Conservation (phyloP, 805 yeast species). For the Wickerhamomyces sydowiorum region DNA sequence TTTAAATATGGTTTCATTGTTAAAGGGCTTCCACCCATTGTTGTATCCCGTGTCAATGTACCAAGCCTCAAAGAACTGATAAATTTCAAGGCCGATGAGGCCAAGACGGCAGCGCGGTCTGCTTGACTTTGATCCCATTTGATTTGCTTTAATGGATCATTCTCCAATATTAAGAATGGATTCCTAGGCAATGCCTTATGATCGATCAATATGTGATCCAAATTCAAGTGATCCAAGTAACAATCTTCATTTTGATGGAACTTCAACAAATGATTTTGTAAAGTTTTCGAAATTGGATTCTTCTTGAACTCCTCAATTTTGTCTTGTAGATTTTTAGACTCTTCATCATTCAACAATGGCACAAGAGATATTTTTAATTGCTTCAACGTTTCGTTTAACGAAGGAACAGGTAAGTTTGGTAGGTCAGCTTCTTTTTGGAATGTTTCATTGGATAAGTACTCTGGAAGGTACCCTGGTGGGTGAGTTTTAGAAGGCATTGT, state of each 20-base stretch:
- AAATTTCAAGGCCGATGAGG: conserved; percentile 63
- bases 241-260: conserved; percentile 38
- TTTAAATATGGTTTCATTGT: conserved; percentile 66
- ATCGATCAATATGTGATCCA: conserved; percentile 32
- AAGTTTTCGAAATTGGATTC: conserved; percentile 33
- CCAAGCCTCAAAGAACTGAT: conserved; percentile 51
- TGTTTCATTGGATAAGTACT: neutral
- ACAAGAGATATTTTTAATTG: conserved; percentile 51
- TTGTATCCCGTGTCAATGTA: conserved; percentile 53
- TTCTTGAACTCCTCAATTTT: conserved; percentile 41
- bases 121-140: conserved; percentile 55
- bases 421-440: conserved; percentile 19
- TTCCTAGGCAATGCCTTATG: conserved; percentile 59
- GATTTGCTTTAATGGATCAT: conserved; percentile 60
- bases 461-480: neutral
- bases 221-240: conserved; percentile 46
- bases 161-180: conserved; percentile 69
- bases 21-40: conserved; percentile 42
- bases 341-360: conserved; percentile 53
- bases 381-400: conserved; percentile 39
- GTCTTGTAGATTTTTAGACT: conserved; percentile 37
- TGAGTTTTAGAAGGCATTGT: neutral
- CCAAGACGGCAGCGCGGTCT: conserved; percentile 60
- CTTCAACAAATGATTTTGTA: conserved; percentile 50
- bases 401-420: conserved; percentile 62